These are phyloP conservation scores for Boeremia lycopersici DNA, from an alignment of 2,329 filamentous ascomycete genomes.

Conservation along the genomic window DNA sequence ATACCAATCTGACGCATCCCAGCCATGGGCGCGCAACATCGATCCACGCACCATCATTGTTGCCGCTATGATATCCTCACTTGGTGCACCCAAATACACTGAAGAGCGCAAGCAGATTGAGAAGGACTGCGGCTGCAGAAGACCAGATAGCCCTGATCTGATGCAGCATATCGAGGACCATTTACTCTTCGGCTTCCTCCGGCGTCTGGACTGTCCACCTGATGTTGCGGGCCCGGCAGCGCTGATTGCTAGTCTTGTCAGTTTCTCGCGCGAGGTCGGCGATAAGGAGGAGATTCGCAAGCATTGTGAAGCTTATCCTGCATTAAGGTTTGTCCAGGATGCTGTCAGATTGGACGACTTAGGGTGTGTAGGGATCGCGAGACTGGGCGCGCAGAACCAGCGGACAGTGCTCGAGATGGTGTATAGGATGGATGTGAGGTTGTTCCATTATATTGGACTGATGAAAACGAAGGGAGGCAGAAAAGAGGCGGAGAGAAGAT, in stretches of 20 bases:
- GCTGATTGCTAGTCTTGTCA: slow-evolving; percentile 74
- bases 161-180: slow-evolving; percentile 53
- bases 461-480: slow-evolving; percentile 30
- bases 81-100: slow-evolving; percentile 79
- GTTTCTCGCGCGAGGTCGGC: slow-evolving; percentile 72
- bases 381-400: slow-evolving; percentile 62
- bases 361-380: slow-evolving; percentile 79
- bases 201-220: slow-evolving; percentile 60
- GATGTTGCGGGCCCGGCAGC: slow-evolving; percentile 70
- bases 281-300: slow-evolving; percentile 61
- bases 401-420: slow-evolving; percentile 40
- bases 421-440: slow-evolving; percentile 16
- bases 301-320: slow-evolving; percentile 64
- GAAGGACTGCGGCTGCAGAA: slow-evolving; percentile 34
- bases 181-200: slow-evolving; percentile 58
- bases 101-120: slow-evolving; percentile 3
- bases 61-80: slow-evolving; percentile 70
- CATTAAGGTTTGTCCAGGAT: slow-evolving; percentile 84
- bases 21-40: slow-evolving; percentile 35
- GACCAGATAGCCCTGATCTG: not conserved
- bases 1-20: slow-evolving; percentile 56
- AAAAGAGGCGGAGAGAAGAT: slow-evolving; percentile 21
- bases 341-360: slow-evolving; percentile 87
- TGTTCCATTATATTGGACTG: slow-evolving; percentile 12
- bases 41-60: slow-evolving; percentile 68